Conservation (phyloP, 495 filamentous ascomycete genomes). For the Niebla homalea region DNA sequence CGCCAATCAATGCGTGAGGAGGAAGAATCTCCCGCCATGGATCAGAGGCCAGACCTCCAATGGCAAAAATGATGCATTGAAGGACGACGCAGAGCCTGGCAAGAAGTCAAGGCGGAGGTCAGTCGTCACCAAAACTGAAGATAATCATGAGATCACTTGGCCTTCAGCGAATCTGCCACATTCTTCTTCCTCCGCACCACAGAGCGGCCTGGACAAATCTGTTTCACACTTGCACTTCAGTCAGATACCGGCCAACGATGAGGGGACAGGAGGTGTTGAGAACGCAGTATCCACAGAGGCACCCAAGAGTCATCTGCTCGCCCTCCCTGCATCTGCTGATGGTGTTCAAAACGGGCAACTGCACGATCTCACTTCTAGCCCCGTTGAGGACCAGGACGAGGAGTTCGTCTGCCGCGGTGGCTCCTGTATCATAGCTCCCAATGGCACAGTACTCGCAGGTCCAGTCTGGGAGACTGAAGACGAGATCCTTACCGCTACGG, state of each 20-base stretch:
- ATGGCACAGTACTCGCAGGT: slow-evolving; percentile 63
- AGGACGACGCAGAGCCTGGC: slow-evolving; percentile 1
- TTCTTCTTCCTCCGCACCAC: not conserved
- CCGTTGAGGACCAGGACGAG: slow-evolving; percentile 14
- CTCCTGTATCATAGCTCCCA: slow-evolving; percentile 66
- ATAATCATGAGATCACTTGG: slow-evolving; percentile 42
- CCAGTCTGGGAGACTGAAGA: slow-evolving; percentile 77
- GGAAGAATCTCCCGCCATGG: slow-evolving; percentile 44
- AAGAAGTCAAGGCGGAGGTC: slow-evolving; percentile 14
- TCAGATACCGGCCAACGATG: slow-evolving; percentile 5
- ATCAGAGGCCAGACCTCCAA: slow-evolving; percentile 21
- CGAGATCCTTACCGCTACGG: slow-evolving; percentile 34
- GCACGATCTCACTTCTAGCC: not conserved
- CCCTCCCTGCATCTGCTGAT: slow-evolving; percentile 1
- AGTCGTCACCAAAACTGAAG: slow-evolving; percentile 30
- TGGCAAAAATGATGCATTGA: too few relatives aligned
- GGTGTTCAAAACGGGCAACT: not conserved
- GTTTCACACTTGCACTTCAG: slow-evolving; percentile 1
- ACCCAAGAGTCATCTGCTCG: slow-evolving; percentile 7
- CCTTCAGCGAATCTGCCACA: slow-evolving; percentile 15
- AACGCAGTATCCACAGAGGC: not conserved
- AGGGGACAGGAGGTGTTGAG: not conserved
- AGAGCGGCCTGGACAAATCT: not conserved
- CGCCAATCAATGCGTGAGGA: slow-evolving; percentile 67
- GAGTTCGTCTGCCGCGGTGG: slow-evolving; percentile 57